Evolutionary conservation across 140 eudicot genomes (phyloP).

Genomic region (Bidens hawaiensis): DNA sequence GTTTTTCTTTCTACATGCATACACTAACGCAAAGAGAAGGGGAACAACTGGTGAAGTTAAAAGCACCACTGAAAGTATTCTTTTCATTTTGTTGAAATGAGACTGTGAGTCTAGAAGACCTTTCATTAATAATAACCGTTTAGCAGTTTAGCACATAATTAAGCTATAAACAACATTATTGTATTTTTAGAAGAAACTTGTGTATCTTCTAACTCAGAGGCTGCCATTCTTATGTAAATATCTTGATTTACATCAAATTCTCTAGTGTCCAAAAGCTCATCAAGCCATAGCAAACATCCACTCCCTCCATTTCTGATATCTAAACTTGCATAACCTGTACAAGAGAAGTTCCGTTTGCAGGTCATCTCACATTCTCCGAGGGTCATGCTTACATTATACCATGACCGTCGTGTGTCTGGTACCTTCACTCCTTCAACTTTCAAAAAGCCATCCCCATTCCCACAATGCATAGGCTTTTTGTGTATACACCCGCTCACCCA

Average conservation of each 20-base stretch:
- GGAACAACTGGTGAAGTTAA: not conserved
- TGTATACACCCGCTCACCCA: slow-evolving; percentile 14
- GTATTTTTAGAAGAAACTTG: not conserved
- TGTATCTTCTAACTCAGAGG: slow-evolving; percentile 15
- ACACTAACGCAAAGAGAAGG: not conserved
- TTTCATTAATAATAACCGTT: slow-evolving; percentile 3
- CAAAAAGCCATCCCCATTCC: slow-evolving; percentile 23
- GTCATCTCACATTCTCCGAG: slow-evolving; percentile 25
- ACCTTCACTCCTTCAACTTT: slow-evolving; percentile 17
- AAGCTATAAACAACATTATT: not conserved
- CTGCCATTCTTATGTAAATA: slow-evolving; percentile 19
- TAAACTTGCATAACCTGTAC: slow-evolving; percentile 5
- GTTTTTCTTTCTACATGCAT: not conserved
- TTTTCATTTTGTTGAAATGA: not conserved
- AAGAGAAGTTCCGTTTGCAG: not conserved
- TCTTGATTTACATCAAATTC: not conserved
- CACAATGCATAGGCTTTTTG: not conserved
- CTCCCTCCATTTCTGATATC: slow-evolving; percentile 12
- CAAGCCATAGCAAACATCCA: slow-evolving; percentile 19
- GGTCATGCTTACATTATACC: slow-evolving; percentile 18
- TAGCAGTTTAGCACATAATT: not conserved
- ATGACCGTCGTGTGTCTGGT: slow-evolving; percentile 23
- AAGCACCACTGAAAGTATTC: not conserved
- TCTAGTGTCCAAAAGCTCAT: slow-evolving; percentile 7
- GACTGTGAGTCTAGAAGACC: not conserved